Evolutionary conservation across 306 rosid species (phyloP), one percentile per base, ranked within the genome.

Genomic region (Canavalia gladiata): DNA sequence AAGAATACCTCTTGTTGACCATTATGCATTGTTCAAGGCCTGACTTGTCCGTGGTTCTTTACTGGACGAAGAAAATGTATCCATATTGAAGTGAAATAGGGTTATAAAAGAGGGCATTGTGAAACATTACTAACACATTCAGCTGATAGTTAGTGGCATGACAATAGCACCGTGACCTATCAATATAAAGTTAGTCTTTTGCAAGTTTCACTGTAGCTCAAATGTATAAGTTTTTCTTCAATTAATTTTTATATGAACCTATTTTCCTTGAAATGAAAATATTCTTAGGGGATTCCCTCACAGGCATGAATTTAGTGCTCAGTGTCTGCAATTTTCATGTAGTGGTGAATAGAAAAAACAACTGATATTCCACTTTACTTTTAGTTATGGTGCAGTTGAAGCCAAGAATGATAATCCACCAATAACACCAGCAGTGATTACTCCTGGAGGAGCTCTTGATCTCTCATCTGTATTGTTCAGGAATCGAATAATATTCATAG

Each of bases 381-480:
- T 71, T 83, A 93, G 98, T 84, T 90, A 88, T 81, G 86, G 88
- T 68, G 88, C 82, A 62, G 88, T 93, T 84, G 93, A 85, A 86
- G 98, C 98, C 81, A 89, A 18, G 83, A 78, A 56, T 29, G 97
- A 84, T 74, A 95, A 93, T 85, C 99, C 98, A 59, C 89, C 97
- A 3, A 51, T 95, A 66, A 82, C 93, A 86, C 99, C 99, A n/a
- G 93, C 94, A 35, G 92, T 93, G 72, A 85, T 93, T 92, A 95
- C 99, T 74, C 99, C 98, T 0, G 97, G 87, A 59, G 99, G 98
- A 83, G 90, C 94, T 75, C 57, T 95, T 81, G 98, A 93, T 85
- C 97, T 95, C 60, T 79, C 98, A 5, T 84, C 97, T 33, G 98
- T 95, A 71, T 72, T 95, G 83, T 93, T 95, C 68, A 87, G 96